Evolutionary conservation across 306 rosid genomes (phyloP), one percentile per base, ranked within the genome.

Genomic region (Rubus idaeus): DNA sequence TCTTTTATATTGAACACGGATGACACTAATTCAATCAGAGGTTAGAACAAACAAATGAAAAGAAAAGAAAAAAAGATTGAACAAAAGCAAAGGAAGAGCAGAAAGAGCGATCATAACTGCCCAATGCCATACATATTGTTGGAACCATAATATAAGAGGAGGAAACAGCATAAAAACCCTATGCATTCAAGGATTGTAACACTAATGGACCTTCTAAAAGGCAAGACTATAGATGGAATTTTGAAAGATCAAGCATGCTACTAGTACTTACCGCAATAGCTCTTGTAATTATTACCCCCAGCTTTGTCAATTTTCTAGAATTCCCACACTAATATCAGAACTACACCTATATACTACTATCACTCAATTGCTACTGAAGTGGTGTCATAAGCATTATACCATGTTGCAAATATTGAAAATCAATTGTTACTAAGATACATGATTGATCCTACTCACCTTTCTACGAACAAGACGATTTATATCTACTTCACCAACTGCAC

Each of bases 391-490:
- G 47, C 18, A 39, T 63, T 4, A 41, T 18, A 13, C 30, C 57
- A 45, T 45, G 23, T 52, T n/a, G 62, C 49, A 4, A 47, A 76
- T 10, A 83, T 11, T 63, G 49, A 52, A 1, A 14, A 42, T 74
- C 52, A 77, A 72, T 39, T 10, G 37, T 50, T 14, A 70, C 30
- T 47, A 49, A 8, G 35, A 37, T 52, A 18, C 35, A 51, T 17
- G 45, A 41, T 56, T 73, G n/a, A 40, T 40, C 52, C 62, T 18
- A 77, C 75, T 45, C 73, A 90, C 98, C 97, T 95, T 95, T 87
- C 96, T 84, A 37, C 96, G 97, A 81, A 95, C 97, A 68, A 95
- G 97, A 61, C 89, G 93, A 78, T 95, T 95, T 75, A 95, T 95
- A 63, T 95, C 98, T 73, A 95, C 78, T 87, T 92, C 84, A 81